phyloP scores from a whole-genome alignment of 192 early-diverging fungal genomes.

The Coemansia sp. region DNA sequence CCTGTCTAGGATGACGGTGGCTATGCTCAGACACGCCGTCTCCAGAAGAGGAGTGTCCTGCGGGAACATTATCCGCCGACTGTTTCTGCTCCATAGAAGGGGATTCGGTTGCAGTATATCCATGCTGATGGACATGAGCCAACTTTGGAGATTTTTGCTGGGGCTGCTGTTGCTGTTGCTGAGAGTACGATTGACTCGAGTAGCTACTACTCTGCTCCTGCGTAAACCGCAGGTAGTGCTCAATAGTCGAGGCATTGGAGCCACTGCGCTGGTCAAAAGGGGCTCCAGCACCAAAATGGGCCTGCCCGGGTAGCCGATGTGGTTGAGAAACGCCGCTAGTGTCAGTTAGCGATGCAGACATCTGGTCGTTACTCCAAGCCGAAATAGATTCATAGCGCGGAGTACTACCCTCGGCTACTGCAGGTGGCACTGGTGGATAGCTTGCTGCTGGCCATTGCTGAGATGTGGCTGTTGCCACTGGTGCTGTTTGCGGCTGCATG shows the following conservation, averaged over 20 bases:
- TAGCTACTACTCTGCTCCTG: conserved; percentile 12
- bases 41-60: not conserved
- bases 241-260: conserved; percentile 10
- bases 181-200: not conserved
- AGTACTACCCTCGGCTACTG: conserved; percentile 10
- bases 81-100: conserved; percentile 32
- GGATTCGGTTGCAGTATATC: conserved; percentile 19
- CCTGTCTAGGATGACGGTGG: conserved; percentile 3
- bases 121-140: conserved; percentile 22
- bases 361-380: conserved; percentile 44
- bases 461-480: conserved; percentile 5
- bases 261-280: conserved; percentile 9
- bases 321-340: conserved; percentile 44
- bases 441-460: conserved; percentile 16
- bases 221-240: conserved; percentile 13
- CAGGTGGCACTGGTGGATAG: conserved; percentile 20
- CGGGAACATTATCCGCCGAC: not conserved
- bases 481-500: conserved; percentile 11
- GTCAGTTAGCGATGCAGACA: conserved; percentile 42
- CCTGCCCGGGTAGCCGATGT: conserved; percentile 19
- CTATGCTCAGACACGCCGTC: conserved; percentile 10
- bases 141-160: conserved; percentile 34
- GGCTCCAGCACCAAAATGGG: conserved; percentile 15
- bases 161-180: conserved; percentile 12
- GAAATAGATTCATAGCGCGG: conserved; percentile 33